Evolutionary conservation across 108 stramenopile genomes (phyloP).

Genomic region (Pseudonitzschia multiseries): DNA sequence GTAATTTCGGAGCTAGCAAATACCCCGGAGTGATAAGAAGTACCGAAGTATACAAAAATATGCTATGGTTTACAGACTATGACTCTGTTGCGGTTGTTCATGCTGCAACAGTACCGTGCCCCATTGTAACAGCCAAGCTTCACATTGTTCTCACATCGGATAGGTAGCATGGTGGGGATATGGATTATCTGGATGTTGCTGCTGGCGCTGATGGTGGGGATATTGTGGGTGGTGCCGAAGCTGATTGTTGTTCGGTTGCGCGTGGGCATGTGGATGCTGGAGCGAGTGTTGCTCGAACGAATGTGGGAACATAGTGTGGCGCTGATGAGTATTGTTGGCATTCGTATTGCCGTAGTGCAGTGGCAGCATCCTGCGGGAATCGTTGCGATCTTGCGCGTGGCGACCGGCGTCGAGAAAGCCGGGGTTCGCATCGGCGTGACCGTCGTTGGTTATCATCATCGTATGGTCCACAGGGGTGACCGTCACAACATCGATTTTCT

Average conservation of each 20-base stretch:
- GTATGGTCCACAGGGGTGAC: background rate
- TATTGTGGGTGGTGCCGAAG: slow-evolving; percentile 4
- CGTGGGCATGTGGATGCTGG: background rate
- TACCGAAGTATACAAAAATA: no score
- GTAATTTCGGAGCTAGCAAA: no score
- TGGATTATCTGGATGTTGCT: slow-evolving; percentile 1
- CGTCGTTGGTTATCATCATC: background rate
- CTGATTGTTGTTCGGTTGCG: slow-evolving; percentile 6
- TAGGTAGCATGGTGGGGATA: background rate
- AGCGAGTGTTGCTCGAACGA: background rate
- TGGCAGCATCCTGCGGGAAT: background rate
- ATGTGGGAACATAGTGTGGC: background rate
- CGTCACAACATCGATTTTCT: background rate
- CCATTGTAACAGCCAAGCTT: no score
- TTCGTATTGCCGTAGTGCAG: background rate
- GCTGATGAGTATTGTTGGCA: background rate
- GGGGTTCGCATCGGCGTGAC: background rate
- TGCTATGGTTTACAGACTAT: no score
- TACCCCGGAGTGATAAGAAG: no score
- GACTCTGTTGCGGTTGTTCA: no score
- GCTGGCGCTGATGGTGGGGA: slow-evolving; percentile 1
- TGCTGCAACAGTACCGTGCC: no score
- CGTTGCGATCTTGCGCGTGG: background rate
- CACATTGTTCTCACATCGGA: no score
- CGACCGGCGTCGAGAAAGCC: background rate